Percentiles rank a stretch among this genome's conserved stretches.
phyloP scores from a whole-genome alignment of 257 asterid genomes.

The Salvia hispanica region DNA sequence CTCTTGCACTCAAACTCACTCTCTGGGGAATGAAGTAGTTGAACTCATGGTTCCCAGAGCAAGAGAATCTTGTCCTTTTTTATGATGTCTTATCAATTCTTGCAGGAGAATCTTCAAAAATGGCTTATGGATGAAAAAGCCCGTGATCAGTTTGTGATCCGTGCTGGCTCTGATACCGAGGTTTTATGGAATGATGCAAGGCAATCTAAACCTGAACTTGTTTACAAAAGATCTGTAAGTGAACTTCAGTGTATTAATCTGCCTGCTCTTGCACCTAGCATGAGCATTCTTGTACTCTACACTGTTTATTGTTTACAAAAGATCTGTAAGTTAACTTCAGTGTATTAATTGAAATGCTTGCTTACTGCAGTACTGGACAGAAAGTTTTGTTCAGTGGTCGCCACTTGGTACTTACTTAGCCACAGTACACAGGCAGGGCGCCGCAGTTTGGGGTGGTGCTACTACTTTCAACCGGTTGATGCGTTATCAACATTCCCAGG shows the following conservation, averaged over 20 bases:
- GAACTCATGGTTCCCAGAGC: not conserved
- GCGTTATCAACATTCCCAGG: slow-evolving; percentile 93
- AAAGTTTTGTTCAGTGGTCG: slow-evolving; percentile 96
- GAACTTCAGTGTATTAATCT: slow-evolving; percentile 15
- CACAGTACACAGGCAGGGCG: slow-evolving; percentile 95
- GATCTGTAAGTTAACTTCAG: not conserved
- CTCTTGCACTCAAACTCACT: slow-evolving; percentile 3
- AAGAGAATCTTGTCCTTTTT: slow-evolving; percentile 14
- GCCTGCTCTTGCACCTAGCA: not conserved
- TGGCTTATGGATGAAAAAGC: slow-evolving; percentile 98
- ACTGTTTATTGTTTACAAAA: slow-evolving; percentile 11
- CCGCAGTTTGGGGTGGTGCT: slow-evolving; percentile 98
- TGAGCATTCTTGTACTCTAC: not conserved
- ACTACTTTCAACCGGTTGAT: slow-evolving; percentile 70
- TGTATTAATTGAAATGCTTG: slow-evolving; percentile 10
- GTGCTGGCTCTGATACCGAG: slow-evolving; percentile 84
- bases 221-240: slow-evolving; percentile 77
- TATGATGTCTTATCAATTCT: slow-evolving; percentile 7
- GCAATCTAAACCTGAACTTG: slow-evolving; percentile 80
- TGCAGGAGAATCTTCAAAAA: slow-evolving; percentile 83
- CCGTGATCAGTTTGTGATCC: slow-evolving; percentile 92
- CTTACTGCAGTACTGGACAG: slow-evolving; percentile 85
- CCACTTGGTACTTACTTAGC: slow-evolving; percentile 94
- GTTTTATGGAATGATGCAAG: slow-evolving; percentile 97
- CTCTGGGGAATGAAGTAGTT: no score